A percentile compares a stretch with the other conserved stretches of the same genome.
phyloP scores from a whole-genome alignment of 495 filamentous ascomycete genomes.

The Collariella sp. region DNA sequence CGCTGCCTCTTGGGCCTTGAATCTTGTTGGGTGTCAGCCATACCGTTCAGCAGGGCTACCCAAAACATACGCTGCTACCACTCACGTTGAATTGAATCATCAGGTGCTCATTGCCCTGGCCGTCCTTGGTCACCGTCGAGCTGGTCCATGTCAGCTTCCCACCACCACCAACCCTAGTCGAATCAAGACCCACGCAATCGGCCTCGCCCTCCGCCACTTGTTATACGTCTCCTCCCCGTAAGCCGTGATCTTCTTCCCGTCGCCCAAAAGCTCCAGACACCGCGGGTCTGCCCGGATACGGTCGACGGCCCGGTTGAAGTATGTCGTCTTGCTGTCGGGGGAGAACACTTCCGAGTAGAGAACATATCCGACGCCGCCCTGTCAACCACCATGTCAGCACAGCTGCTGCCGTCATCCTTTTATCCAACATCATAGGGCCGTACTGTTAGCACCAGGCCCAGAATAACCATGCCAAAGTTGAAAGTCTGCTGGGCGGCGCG shows the following conservation, averaged over 20 bases:
- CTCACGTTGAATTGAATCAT: conserved; percentile 80
- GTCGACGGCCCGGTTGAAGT: conserved; percentile 83
- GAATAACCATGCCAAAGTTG: conserved; percentile 70
- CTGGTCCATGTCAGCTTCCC: conserved; percentile 31
- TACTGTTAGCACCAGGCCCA: conserved; percentile 70
- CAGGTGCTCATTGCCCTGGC: conserved; percentile 69
- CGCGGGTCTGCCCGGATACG: conserved; percentile 63
- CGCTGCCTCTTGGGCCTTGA: conserved; percentile 68
- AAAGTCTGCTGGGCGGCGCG: conserved; percentile 84
- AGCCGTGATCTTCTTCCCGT: conserved; percentile 64
- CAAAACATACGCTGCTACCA: neutral
- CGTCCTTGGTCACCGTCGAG: conserved; percentile 58
- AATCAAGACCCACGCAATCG: conserved; percentile 59
- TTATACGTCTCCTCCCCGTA: conserved; percentile 77
- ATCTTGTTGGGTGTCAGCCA: conserved; percentile 45
- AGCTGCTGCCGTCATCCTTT: neutral
- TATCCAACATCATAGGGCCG: conserved; percentile 3
- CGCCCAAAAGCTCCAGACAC: conserved; percentile 68
- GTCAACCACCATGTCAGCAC: conserved; percentile 10
- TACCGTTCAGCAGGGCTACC: neutral
- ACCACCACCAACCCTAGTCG: neutral
- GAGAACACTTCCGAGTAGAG: conserved; percentile 84
- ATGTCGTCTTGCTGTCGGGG: conserved; percentile 70
- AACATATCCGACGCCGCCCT: conserved; percentile 69
- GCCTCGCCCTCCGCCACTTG: conserved; percentile 76